Conservation (phyloP, 2,329 filamentous ascomycete genomes). For the Thielaviopsis populi region DNA sequence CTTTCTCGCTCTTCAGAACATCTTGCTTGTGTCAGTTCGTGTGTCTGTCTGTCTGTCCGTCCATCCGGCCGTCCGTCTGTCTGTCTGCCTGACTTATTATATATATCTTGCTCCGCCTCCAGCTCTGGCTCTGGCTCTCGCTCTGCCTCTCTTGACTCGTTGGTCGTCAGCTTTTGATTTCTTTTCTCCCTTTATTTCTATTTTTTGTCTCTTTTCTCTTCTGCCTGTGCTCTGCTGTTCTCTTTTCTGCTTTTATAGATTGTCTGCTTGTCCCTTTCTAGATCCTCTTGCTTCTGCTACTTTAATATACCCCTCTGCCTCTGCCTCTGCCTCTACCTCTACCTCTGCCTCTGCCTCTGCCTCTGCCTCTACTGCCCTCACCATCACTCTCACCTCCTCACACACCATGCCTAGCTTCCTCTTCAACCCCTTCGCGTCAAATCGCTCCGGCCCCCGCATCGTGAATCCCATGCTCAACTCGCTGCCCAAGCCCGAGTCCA, state of each 20-base stretch:
- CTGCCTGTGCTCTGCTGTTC: too few species aligned
- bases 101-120: too few species aligned
- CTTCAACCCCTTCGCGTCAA: conserved; percentile 11
- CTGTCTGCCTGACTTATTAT: too few species aligned
- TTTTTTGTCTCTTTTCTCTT: too few species aligned
- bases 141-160: background rate
- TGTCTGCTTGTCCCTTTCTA: background rate
- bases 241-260: background rate
- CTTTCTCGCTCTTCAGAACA: background rate
- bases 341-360: background rate
- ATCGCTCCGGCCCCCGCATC: conserved; percentile 13
- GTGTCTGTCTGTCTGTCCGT: background rate
- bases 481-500: background rate
- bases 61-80: background rate
- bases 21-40: background rate
- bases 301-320: background rate
- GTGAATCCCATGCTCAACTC: conserved; percentile 13
- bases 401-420: conserved; percentile 11
- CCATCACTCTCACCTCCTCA: background rate
- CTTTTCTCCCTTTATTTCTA: background rate
- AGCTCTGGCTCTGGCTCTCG: too few species aligned
- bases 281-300: background rate
- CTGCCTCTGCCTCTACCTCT: background rate
- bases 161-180: background rate
- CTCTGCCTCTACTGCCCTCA: background rate